Evolutionary conservation across 2,329 filamentous ascomycete genomes (phyloP), one percentile per base, ranked within the genome.

Genomic region (Pseudogymnoascus sp.): DNA sequence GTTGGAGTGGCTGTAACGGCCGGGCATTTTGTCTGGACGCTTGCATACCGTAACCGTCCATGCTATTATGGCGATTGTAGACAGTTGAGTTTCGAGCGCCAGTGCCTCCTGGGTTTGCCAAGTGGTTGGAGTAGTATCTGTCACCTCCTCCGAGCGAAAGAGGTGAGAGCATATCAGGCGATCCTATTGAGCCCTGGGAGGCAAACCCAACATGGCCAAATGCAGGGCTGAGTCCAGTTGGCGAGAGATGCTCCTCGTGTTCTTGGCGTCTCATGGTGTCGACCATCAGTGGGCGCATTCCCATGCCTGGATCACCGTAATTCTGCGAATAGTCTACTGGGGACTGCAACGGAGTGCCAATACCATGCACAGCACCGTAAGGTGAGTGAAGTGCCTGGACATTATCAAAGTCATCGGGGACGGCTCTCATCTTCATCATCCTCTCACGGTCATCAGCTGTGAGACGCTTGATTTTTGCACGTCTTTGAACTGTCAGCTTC

Each of bases 401-500:
- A 67, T 86, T 88, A 72, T 88, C 86, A 65, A 89, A 89, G 67
- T 86, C 85, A 66, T 88, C 85, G 7, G 86, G 86, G 3, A 89
- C 83, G 3, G 86, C 85, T 61, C 85, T 80, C 84, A 88, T 88
- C 73, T 87, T 86, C 71, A 89, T 84, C 81, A 88, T 86, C 62
- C 85, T 80, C 64, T 89, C 85, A 58, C 86, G 81, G 69, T 89
- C 86, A 72, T 88, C 85, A n/a, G 80, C 84, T 67, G 82, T 87
- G 65, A 88, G 77, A 55, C 86, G 80, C 79, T 89, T 89, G 70
- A 88, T 87, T 72, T 89, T 89, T 48, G 86, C 86, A 66, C 86
- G 82, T 68, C 86, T 88, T 59, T n/a, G 21, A 33, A 39, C 10
- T 37, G 21, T 37, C 5, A 59, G 61, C 62, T 60, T 45, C 59